A percentile compares a stretch with the other conserved stretches of the same genome.
phyloP scores from a whole-genome alignment of 208 protist genomes.

The Naegleria fowleri region DNA sequence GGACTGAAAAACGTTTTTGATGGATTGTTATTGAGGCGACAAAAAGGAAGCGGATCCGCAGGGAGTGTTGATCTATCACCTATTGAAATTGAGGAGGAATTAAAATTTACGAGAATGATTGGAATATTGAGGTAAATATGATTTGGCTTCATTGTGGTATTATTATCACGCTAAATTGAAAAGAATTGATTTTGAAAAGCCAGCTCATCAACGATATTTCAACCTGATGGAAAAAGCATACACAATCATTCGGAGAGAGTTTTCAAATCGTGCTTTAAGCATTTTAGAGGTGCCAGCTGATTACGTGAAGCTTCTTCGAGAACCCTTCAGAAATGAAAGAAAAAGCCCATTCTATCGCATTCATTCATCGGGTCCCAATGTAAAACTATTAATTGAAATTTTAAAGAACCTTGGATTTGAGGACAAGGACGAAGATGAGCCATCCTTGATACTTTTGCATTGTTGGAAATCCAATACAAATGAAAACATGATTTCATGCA shows the following conservation, averaged over 20 bases:
- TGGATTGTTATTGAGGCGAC: not conserved
- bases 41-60: not conserved
- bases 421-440: not conserved
- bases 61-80: no score
- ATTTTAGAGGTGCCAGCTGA: not conserved
- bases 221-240: not conserved
- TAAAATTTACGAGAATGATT: not conserved
- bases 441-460: not conserved
- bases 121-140: not conserved
- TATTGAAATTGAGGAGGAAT: not conserved
- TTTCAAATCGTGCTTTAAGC: not conserved
- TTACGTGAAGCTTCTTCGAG: not conserved
- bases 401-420: not conserved
- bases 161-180: no score
- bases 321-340: not conserved
- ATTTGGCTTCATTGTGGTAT: no score
- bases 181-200: not conserved
- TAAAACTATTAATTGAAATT: not conserved
- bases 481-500: not conserved
- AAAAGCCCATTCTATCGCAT: not conserved
- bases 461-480: not conserved
- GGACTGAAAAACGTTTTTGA: not conserved
- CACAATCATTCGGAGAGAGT: not conserved
- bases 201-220: not conserved
- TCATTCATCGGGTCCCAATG: not conserved